A percentile compares a stretch with the other conserved stretches of the same genome.
These are phyloP conservation scores for Lachancea kluyveri DNA, from an alignment of 805 yeast genomes.

Conservation along the genomic window DNA sequence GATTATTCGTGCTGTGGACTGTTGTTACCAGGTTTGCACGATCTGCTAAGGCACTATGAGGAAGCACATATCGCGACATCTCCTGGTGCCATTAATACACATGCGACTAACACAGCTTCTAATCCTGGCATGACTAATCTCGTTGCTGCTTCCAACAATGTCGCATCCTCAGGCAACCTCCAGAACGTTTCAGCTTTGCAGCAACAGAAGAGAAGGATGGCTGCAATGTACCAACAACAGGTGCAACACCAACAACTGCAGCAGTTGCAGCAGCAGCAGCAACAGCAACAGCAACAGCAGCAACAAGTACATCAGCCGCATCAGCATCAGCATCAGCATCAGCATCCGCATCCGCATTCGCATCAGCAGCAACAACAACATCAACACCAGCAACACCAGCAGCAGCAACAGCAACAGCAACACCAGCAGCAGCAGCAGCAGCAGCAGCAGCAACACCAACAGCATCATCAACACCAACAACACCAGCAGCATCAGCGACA, in stretches of 20 bases:
- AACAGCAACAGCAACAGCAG: slow-evolving; percentile 12
- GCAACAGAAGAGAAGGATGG: slow-evolving; percentile 8
- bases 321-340: slow-evolving; percentile 8
- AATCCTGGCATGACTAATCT: neutral
- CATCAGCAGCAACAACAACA: slow-evolving; percentile 6
- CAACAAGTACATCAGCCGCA: slow-evolving; percentile 10
- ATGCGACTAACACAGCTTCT: slow-evolving; percentile 6
- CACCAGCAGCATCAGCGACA: slow-evolving; percentile 1
- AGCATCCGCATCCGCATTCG: slow-evolving; percentile 10
- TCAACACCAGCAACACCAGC: slow-evolving; percentile 7
- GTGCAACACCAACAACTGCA: slow-evolving; percentile 8
- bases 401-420: slow-evolving; percentile 1
- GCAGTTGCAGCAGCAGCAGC: slow-evolving; percentile 12
- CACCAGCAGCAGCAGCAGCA: slow-evolving; percentile 5
- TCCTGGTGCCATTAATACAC: slow-evolving; percentile 33
- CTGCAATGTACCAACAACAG: slow-evolving; percentile 9
- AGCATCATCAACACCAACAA: neutral
- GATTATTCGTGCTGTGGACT: slow-evolving; percentile 97
- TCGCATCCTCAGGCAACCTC: slow-evolving; percentile 1
- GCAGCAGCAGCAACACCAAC: slow-evolving; percentile 1
- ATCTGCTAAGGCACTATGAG: slow-evolving; percentile 87
- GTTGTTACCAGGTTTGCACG: slow-evolving; percentile 87
- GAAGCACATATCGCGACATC: slow-evolving; percentile 80
- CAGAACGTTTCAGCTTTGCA: slow-evolving; percentile 4
- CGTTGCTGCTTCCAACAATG: neutral